These are phyloP conservation scores for Leishmania amazonensis DNA, from an alignment of 208 protist genomes.

Conservation along the genomic window DNA sequence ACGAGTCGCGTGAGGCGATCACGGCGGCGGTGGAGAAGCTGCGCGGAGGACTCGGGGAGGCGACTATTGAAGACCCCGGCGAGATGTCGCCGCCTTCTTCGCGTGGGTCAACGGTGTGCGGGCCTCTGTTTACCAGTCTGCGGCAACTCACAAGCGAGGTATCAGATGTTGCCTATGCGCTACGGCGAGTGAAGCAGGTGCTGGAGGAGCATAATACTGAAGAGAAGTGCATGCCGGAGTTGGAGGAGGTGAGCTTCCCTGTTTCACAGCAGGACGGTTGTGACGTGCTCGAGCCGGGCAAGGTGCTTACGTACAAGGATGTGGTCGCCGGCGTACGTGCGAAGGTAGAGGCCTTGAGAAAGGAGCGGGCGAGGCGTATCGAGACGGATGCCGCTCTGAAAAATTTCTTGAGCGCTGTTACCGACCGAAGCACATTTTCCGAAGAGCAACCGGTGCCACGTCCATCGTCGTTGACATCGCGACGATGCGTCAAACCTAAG, in stretches of 20 bases:
- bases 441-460: background rate
- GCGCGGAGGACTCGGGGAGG: slow-evolving; percentile 11
- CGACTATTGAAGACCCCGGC: background rate
- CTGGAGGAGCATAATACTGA: slow-evolving; percentile 25
- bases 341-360: slow-evolving; percentile 23
- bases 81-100: slow-evolving; percentile 7
- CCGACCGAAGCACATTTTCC: background rate
- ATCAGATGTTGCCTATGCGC: slow-evolving; percentile 1
- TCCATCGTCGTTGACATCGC: background rate
- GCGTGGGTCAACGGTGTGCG: slow-evolving; percentile 15
- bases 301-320: slow-evolving; percentile 22
- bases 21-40: slow-evolving; percentile 13
- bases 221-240: background rate
- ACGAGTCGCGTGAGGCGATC: slow-evolving; percentile 10
- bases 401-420: slow-evolving; percentile 6
- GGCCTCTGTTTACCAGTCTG: slow-evolving; percentile 15
- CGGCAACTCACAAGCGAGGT: slow-evolving; percentile 17
- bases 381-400: background rate
- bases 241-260: slow-evolving; percentile 12
- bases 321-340: slow-evolving; percentile 24
- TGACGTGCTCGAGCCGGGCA: background rate
- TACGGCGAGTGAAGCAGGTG: slow-evolving; percentile 18
- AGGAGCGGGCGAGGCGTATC: slow-evolving; percentile 14
- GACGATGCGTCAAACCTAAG: background rate
- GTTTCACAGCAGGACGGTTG: background rate